Base-by-base conservation (phyloP, 1,284 basidiomycete genomes). In the Ustilago shanxiensis region DNA sequence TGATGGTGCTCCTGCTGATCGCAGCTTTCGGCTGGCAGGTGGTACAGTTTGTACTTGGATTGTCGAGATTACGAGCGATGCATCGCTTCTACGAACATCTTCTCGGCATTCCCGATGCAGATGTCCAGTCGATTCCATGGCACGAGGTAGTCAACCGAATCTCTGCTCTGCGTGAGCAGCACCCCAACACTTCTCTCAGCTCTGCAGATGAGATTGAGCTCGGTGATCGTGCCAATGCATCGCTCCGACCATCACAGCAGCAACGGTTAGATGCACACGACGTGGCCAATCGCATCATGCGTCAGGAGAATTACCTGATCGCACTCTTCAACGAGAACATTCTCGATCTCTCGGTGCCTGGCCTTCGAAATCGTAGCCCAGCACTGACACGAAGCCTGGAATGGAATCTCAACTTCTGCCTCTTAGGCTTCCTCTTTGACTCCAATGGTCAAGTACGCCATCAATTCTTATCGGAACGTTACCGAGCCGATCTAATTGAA, bases 121-220 rank as follows among this genome's bases (percentile, higher is more conserved):
- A 99, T 86, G 95, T 99, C 52, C 94, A 95, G 87, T 98, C 96
- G 0, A 94, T 99, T 49, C 92, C 95, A 0, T 99, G 96, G 96
- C 91, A 94, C 5, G 93, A 95, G 85, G 90, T 99, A 57, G 96
- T 99, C 54, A 90, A 93, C 20, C 91, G 95, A 37, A 93, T 99
- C 13, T 72, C 86, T 14, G 62, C 67, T 14, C 66, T 88, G 7
- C 71, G 79, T 13, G 71, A 75, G 14, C 74, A 81, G 62, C 77
- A 83, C 60, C 81, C 82, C 13, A 79, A 66, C 59, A 70, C 72
- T 11, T 73, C 77, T 14, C 73, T 83, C 53, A 66, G 74, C 53
- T 76, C 74, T 9, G 81, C 83, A 1, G 80, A 82, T 22, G 73
- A 75, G 91, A 91, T 45, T 89, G 74, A 72, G 57, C 68, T 70